Evolutionary conservation across 2,329 filamentous ascomycete species (phyloP).

Genomic region (Juglanconis sp.): DNA sequence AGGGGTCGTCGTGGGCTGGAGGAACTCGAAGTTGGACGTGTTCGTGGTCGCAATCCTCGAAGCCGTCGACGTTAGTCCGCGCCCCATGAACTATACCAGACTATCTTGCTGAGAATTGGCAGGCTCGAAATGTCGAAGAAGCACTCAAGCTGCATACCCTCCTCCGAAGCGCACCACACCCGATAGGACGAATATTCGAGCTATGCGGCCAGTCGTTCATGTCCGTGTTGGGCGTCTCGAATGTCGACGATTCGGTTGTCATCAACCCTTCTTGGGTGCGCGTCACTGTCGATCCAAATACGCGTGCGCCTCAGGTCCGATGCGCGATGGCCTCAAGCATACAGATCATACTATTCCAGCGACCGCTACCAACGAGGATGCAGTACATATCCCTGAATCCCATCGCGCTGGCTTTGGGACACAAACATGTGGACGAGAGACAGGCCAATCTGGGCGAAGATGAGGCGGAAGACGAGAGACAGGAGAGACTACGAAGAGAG

Average conservation of each 20-base stretch:
- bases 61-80: slow-evolving; percentile 73
- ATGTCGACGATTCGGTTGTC: slow-evolving; percentile 51
- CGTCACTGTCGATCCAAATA: slow-evolving; percentile 50
- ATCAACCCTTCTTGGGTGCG: slow-evolving; percentile 70
- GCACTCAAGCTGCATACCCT: slow-evolving; percentile 81
- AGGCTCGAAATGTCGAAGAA: slow-evolving; percentile 80
- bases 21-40: slow-evolving; percentile 85
- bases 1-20: slow-evolving; percentile 91
- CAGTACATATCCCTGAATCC: slow-evolving; percentile 92
- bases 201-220: slow-evolving; percentile 80
- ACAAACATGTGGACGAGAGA: slow-evolving; percentile 52
- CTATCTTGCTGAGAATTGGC: slow-evolving; percentile 27
- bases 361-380: slow-evolving; percentile 83
- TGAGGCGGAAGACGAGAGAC: slow-evolving; percentile 70
- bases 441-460: slow-evolving; percentile 43
- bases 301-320: slow-evolving; percentile 65
- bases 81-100: background rate
- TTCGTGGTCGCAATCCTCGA: slow-evolving; percentile 88
- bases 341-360: slow-evolving; percentile 85
- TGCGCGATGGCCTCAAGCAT: slow-evolving; percentile 71
- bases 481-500: slow-evolving; percentile 55
- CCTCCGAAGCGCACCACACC: slow-evolving; percentile 77
- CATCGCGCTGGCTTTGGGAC: slow-evolving; percentile 80
- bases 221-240: slow-evolving; percentile 82
- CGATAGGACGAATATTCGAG: slow-evolving; percentile 75